These are phyloP conservation scores for Fomitiporia mediterranea DNA, from an alignment of 1,284 basidiomycete genomes.

Conservation along the genomic window DNA sequence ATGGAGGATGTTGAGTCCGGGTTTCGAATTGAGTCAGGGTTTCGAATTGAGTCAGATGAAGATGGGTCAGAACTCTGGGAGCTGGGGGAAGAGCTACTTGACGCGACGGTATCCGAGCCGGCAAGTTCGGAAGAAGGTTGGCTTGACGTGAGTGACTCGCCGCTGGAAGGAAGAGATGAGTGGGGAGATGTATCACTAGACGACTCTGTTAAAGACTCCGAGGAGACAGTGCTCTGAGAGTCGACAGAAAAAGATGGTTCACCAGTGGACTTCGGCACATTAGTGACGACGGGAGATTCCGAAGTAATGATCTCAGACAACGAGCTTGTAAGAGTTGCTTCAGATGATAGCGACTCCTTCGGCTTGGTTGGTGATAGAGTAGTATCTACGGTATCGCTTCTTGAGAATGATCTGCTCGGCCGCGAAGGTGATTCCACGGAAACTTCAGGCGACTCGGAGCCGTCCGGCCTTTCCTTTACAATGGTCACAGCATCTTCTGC, in stretches of 20 bases:
- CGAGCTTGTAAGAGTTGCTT: neutral
- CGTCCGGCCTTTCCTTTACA: constrained; percentile 20
- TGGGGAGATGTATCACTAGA: neutral
- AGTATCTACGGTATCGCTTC: constrained; percentile 15
- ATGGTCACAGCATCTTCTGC: constrained; percentile 1
- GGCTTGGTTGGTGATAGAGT: constrained; percentile 13
- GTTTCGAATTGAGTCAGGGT: neutral
- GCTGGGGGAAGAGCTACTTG: neutral
- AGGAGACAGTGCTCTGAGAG: neutral
- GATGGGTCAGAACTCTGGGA: constrained; percentile 1
- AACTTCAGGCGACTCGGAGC: constrained; percentile 26
- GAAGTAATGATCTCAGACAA: too few relatives aligned
- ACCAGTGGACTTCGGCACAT: neutral
- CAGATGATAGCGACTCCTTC: neutral
- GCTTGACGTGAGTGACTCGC: neutral
- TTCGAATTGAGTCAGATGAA: constrained; percentile 6
- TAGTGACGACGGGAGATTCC: neutral
- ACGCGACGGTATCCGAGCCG: constrained; percentile 5
- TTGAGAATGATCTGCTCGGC: neutral
- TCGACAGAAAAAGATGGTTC: neutral
- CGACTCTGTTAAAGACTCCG: neutral
- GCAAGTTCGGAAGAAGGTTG: neutral
- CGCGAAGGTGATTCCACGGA: constrained; percentile 24
- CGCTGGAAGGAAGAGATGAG: too few relatives aligned
- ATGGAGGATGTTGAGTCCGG: neutral